Base-by-base conservation (phyloP, 495 filamentous ascomycete species). In the Penicillium ucsense region DNA sequence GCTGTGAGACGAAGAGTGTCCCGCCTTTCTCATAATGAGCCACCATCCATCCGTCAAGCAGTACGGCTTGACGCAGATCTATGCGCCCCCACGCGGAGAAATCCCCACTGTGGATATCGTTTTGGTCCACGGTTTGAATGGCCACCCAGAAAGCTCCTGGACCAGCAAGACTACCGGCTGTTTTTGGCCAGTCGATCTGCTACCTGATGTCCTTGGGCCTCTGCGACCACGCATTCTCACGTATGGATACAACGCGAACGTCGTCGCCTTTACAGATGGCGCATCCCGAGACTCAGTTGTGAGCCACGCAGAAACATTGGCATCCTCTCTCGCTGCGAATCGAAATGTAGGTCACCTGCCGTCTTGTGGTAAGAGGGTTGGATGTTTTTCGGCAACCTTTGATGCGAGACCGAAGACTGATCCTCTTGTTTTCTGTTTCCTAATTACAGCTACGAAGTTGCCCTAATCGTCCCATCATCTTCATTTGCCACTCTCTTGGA, bases 191-290 rank as follows among this genome's bases (percentile, higher is more conserved):
- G 63, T 73, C 9, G 81, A 90, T 51, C 72, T 94, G 8, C 71
- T 94, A 6, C 88, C 88, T 0, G 64, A 67, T 1, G 72, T 84
- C 7, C 64, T 86, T 5, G 79, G 76, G 36, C 63, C 75, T 28
- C 72, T 75, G 40, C 79, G 77, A 46, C 80, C 82, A 20, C 77
- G 89, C 32, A 77, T 94, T 35, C 64, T 94, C 42, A 84, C 85
- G 5, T 94, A 90, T 58, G 88, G 88, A 3, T 94, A 92, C 60
- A 87, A 94, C 57, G 83, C 86, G 39, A 82, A 87, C 54, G 84
- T 90, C 31, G 79, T 80, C 36, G 62, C 79, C 0, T 82, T 84
- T 40, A 78, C 71, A 8, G 80, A 79, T 41, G 73, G 76, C 32
- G 73, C 60, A 48, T 77, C 83, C 41, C 81, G 81, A 40, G 88